Percentiles rank a stretch among this genome's conserved stretches.
Conservation (phyloP, 352 stramenopile genomes). For the Globisporangium canariense region DNA sequence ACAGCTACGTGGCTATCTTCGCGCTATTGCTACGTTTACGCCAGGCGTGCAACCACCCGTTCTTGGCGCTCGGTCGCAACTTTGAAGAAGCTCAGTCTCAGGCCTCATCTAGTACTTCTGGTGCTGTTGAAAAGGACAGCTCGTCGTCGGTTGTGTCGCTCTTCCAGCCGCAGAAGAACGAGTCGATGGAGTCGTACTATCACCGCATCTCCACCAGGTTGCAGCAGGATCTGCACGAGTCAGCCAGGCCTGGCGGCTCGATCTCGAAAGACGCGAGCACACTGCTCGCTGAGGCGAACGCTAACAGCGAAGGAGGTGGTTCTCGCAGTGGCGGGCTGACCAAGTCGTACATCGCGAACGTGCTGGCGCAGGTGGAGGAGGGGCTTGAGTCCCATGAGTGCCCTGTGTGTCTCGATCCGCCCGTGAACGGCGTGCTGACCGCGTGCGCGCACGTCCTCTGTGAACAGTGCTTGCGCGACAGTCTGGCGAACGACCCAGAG, state of each 20-base stretch:
- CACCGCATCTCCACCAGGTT: slow-evolving; percentile 49
- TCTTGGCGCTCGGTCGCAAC: slow-evolving; percentile 74
- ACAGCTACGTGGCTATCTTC: slow-evolving; percentile 89
- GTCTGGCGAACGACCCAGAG: slow-evolving; percentile 52
- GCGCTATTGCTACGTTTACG: slow-evolving; percentile 82
- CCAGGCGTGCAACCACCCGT: slow-evolving; percentile 89
- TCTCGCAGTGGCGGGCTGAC: slow-evolving; percentile 26
- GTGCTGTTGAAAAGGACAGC: neutral
- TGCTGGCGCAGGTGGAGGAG: slow-evolving; percentile 78
- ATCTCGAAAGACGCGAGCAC: neutral
- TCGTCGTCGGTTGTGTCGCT: slow-evolving; percentile 18
- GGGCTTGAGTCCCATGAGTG: slow-evolving; percentile 80
- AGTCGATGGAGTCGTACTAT: slow-evolving; percentile 62
- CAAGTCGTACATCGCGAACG: slow-evolving; percentile 59
- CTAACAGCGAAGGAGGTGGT: neutral
- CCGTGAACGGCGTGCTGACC: slow-evolving; percentile 69
- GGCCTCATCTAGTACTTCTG: neutral
- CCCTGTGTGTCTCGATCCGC: slow-evolving; percentile 80
- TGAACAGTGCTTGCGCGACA: slow-evolving; percentile 63
- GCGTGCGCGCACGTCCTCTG: slow-evolving; percentile 86
- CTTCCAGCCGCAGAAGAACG: slow-evolving; percentile 47
- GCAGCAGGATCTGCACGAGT: slow-evolving; percentile 41
- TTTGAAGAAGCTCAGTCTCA: slow-evolving; percentile 37
- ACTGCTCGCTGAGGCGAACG: neutral
- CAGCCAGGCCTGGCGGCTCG: neutral